Evolutionary conservation across 441 rosid species (phyloP), one percentile per base, ranked within the genome.

Genomic region (Mallotus repandus): DNA sequence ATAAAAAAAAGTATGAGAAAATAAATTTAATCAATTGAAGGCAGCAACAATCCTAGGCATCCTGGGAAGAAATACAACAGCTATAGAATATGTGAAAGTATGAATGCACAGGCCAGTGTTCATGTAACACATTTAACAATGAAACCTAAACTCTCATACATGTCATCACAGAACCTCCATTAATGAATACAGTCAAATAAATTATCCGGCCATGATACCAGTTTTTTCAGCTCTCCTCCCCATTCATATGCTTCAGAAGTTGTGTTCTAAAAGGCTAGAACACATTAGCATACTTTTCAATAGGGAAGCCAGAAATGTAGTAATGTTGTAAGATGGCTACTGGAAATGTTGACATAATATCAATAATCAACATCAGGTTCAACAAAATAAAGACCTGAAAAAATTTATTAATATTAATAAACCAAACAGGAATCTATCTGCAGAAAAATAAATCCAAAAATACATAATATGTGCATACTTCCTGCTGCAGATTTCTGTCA

Each of bases 401-500:
- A 67, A 15, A 11, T 9, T 49, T 41, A 29, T 10, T 66, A 10
- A 45, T 13, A 25, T 70, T 62, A 48, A 66, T 18, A 19, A 50
- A 13, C 9, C 60, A 53, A 43, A 19, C 16, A 60, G 66, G n/a
- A 25, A 32, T 59, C n/a, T 32, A 54, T 68, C 69, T 54, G 57
- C 21, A 62, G 69, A 35, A 53, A 2, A 70, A 70, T 70, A 8
- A 54, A 56, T 46, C 7, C 29, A 9, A 55, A 35, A 45, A 52
- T 59, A 49, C 9, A 60, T 14, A 67, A 63, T 16, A 68, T 43
- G 74, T 56, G 68, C 81, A 14, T 69, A 96, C 99, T 93, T 93
- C 99, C 79, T 91, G 97, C 72, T 89, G 98, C 89, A 95, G 79
- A 82, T 82, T 90, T 80, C 95, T 79, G 78, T 91, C 99, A 46